phyloP scores from a whole-genome alignment of 352 stramenopile genomes.

The Phytophthora boehmeriae region DNA sequence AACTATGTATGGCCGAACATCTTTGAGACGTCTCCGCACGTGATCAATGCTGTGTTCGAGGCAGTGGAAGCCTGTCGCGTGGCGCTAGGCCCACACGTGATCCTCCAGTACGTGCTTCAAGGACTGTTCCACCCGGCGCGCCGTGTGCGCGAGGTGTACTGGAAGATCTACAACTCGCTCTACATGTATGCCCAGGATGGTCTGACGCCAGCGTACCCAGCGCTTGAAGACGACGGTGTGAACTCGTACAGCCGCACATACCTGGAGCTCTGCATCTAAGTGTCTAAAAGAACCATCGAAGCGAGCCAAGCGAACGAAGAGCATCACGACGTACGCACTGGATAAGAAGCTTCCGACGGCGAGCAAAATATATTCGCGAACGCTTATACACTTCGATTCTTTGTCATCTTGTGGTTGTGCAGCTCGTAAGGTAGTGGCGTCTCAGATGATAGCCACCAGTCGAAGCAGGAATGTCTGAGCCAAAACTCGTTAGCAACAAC shows the following conservation, averaged over 20 bases:
- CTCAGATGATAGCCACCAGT: too few species aligned
- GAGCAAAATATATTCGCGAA: conserved; percentile 26
- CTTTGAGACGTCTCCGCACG: conserved; percentile 98
- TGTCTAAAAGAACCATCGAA: conserved; percentile 4
- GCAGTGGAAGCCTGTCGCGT: conserved; percentile 98
- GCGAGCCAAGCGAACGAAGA: not conserved
- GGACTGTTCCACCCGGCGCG: conserved; percentile 98
- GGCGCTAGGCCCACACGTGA: conserved; percentile 94
- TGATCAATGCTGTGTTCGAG: conserved; percentile 99
- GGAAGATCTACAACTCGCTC: conserved; percentile 99
- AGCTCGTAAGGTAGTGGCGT: too few species aligned
- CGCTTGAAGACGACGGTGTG: conserved; percentile 94
- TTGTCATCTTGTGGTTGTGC: too few species aligned
- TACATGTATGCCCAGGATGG: conserved; percentile 99
- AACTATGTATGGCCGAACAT: conserved; percentile 99
- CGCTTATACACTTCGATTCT: too few species aligned
- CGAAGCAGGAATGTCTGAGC: too few species aligned
- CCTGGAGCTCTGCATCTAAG: conserved; percentile 89
- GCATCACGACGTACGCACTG: too few species aligned
- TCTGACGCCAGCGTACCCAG: conserved; percentile 97
- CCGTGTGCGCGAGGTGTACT: conserved; percentile 99
- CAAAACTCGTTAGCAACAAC: too few species aligned
- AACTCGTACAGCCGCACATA: conserved; percentile 96
- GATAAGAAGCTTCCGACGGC: not conserved
- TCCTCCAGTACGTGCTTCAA: conserved; percentile 98